These are phyloP conservation scores for Blastobotrys apis DNA, from an alignment of 1,139 yeast genomes.

Conservation along the genomic window DNA sequence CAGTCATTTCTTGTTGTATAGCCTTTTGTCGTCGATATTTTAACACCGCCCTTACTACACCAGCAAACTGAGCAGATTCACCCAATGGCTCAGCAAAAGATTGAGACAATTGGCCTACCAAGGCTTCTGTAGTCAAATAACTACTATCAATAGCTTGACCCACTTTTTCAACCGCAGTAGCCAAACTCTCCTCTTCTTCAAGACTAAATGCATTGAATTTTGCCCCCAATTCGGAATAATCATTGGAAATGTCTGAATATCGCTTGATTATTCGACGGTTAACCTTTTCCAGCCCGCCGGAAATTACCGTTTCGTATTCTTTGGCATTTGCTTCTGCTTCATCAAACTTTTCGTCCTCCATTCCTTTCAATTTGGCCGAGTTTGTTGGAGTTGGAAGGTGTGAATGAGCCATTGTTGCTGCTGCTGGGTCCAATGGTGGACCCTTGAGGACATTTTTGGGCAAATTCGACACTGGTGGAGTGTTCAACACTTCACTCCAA, in stretches of 20 bases:
- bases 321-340: slow-evolving; percentile 48
- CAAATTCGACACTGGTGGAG: slow-evolving; percentile 55
- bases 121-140: slow-evolving; percentile 58
- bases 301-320: slow-evolving; percentile 53
- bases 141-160: slow-evolving; percentile 80
- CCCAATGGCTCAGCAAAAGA: slow-evolving; percentile 79
- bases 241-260: slow-evolving; percentile 59
- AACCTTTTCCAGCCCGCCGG: slow-evolving; percentile 56
- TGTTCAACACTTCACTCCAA: slow-evolving; percentile 55
- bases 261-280: slow-evolving; percentile 63
- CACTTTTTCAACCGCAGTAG: slow-evolving; percentile 59
- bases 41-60: slow-evolving; percentile 60
- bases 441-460: slow-evolving; percentile 52
- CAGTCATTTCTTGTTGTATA: slow-evolving; percentile 59
- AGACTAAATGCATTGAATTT: slow-evolving; percentile 70
- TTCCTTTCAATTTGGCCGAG: slow-evolving; percentile 31
- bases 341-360: slow-evolving; percentile 39
- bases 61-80: slow-evolving; percentile 74
- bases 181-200: slow-evolving; percentile 48
- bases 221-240: slow-evolving; percentile 66
- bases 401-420: slow-evolving; percentile 54
- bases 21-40: slow-evolving; percentile 67
- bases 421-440: slow-evolving; percentile 52
- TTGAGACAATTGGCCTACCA: slow-evolving; percentile 66
- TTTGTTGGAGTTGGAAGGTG: slow-evolving; percentile 59